Evolutionary conservation across 805 yeast species (phyloP).

Genomic region (Millerago galiae): DNA sequence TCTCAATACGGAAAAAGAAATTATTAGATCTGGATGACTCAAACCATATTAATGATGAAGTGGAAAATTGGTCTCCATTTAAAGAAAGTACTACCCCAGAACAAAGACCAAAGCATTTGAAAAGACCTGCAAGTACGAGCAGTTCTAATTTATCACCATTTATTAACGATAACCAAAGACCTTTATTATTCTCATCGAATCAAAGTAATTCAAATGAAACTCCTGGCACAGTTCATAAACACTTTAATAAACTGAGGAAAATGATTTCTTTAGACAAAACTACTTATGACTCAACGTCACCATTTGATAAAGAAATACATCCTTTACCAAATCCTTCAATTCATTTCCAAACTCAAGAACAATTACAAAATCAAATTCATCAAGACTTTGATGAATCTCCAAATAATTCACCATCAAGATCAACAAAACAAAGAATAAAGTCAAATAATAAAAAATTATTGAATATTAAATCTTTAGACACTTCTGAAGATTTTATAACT

Average conservation of each 20-base stretch:
- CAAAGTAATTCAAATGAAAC: constrained; percentile 14
- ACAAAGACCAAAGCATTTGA: constrained; percentile 12
- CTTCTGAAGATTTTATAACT: constrained; percentile 29
- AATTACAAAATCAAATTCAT: neutral
- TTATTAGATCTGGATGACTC: constrained; percentile 15
- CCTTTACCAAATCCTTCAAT: constrained; percentile 24
- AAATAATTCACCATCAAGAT: constrained; percentile 27
- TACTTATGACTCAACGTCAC: constrained; percentile 14
- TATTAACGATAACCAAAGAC: constrained; percentile 21
- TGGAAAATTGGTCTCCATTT: constrained; percentile 27
- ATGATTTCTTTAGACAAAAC: constrained; percentile 22
- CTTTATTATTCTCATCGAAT: constrained; percentile 17
- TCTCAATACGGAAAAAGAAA: constrained; percentile 16
- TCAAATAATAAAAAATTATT: constrained; percentile 7
- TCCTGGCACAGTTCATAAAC: constrained; percentile 23
- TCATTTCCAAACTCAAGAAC: constrained; percentile 11
- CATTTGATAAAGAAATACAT: constrained; percentile 19
- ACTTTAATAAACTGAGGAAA: constrained; percentile 24
- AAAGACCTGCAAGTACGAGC: constrained; percentile 25
- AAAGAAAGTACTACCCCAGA: constrained; percentile 23
- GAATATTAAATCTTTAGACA: constrained; percentile 6
- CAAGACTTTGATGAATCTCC: constrained; percentile 15
- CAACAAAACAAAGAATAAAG: constrained; percentile 24
- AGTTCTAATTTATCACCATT: constrained; percentile 23
- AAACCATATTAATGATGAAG: constrained; percentile 17